Evolutionary conservation across 2,329 filamentous ascomycete genomes (phyloP), one percentile per base, ranked within the genome.

Genomic region (Apiospora pterosperma): DNA sequence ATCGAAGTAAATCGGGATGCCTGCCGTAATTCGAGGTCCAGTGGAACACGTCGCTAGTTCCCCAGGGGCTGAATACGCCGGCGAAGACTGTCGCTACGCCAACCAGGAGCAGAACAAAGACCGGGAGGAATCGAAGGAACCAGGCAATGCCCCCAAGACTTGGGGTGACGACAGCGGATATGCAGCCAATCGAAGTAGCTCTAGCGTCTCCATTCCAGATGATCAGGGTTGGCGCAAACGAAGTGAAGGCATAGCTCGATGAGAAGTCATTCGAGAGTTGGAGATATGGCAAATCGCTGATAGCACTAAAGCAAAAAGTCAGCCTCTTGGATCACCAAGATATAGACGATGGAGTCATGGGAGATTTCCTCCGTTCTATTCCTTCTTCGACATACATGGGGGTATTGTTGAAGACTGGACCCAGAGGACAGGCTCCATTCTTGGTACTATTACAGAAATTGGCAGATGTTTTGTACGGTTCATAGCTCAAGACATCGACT

Each of bases 11-110:
- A 78, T 99, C 96, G 67, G 92, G 92, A 71, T 99, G 96, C 70
- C 95, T 89, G 39, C 96, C 96, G 75, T 97, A 98, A 75, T 99
- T 99, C 74, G 93, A 96, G n/a, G 93, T 93, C 93, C 95, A 99
- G 69, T 92, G 90, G 76, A 98, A 98, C 23, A 95, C 84, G 75
- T 99, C 92, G 8, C 88, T 88, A 1, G 93, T 92, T 23, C 96
- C 96, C 95, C 96, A 99, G 0, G 96, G 96, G 73, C 94, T 97
- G 75, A 89, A 95, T 41, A 96, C 92, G 61, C 89, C 92, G 3
- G 96, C 93, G 69, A 93, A 88, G 39, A 94, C 82, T 7, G 95
- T 97, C 16, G 94, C 93, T 65, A 93, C 77, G 2, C 89, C 96
- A 58, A 96, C 92, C 44, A 95, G 82, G 3, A 95, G 80, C 36